Evolutionary conservation across 2,329 filamentous ascomycete genomes (phyloP).

Genomic region (Zymoseptoria pseudotritici): DNA sequence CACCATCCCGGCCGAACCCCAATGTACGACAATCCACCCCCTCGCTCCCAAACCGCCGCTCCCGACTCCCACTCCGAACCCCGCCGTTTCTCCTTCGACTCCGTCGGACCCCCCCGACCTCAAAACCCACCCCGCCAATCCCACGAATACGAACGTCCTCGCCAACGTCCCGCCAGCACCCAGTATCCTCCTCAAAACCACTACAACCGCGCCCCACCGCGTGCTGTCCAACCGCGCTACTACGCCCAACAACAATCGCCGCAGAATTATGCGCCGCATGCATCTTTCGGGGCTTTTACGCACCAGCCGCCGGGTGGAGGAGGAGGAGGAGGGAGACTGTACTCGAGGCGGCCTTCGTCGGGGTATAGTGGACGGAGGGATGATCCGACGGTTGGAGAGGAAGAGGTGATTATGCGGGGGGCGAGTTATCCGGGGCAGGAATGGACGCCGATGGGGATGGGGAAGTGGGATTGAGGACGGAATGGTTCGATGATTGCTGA

Average conservation of each 20-base stretch:
- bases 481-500: background rate
- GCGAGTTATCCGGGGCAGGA: slow-evolving; percentile 65
- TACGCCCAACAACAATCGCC: background rate
- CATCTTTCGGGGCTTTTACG: slow-evolving; percentile 3
- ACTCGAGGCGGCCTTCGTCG: slow-evolving; percentile 9
- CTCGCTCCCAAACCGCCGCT: background rate
- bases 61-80: background rate
- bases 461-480: background rate
- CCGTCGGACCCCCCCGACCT: background rate
- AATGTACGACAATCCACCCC: background rate
- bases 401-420: slow-evolving; percentile 48
- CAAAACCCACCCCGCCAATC: background rate
- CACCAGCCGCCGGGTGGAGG: slow-evolving; percentile 1
- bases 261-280: slow-evolving; percentile 1
- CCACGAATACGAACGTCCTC: background rate
- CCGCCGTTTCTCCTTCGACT: background rate
- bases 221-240: background rate
- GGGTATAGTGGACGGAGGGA: slow-evolving; percentile 23
- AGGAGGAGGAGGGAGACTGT: slow-evolving; percentile 3
- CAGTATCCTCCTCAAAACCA: background rate
- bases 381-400: slow-evolving; percentile 22
- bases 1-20: background rate
- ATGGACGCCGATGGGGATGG: slow-evolving; percentile 47
- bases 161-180: background rate
- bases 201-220: too few species aligned